Percentiles rank a stretch among this genome's conserved stretches.
phyloP scores from a whole-genome alignment of 2,329 filamentous ascomycete species.

The Rachicladosporium sp. region DNA sequence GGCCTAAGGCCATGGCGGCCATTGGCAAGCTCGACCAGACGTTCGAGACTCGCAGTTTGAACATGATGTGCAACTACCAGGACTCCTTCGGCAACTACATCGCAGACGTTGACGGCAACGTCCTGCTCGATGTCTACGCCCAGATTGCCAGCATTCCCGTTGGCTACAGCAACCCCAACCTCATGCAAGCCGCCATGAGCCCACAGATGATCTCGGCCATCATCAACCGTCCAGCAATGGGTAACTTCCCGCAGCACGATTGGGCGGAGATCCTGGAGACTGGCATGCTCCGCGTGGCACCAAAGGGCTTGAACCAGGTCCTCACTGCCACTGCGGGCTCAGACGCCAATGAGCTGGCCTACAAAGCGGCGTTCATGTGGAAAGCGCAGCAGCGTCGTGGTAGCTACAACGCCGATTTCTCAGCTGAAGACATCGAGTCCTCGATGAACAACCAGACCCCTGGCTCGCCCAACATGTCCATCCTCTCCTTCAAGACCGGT shows the following conservation, averaged over 20 bases:
- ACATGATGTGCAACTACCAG: conserved; percentile 67
- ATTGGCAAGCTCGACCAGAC: conserved; percentile 62
- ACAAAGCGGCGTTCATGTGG: conserved; percentile 94
- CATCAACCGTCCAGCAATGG: conserved; percentile 79
- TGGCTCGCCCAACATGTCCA: conserved; percentile 66
- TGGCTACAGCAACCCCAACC: conserved; percentile 78
- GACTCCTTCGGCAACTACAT: conserved; percentile 73
- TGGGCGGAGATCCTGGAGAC: conserved; percentile 71
- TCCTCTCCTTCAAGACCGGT: conserved; percentile 74
- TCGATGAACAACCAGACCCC: conserved; percentile 74
- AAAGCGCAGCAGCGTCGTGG: conserved; percentile 70
- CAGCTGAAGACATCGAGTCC: conserved; percentile 58
- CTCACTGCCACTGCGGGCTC: conserved; percentile 84
- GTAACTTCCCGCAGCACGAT: conserved; percentile 79
- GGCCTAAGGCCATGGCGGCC: conserved; percentile 58
- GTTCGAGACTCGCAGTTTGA: conserved; percentile 76
- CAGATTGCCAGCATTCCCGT: conserved; percentile 89
- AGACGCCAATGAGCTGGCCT: conserved; percentile 87
- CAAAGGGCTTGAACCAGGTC: conserved; percentile 73
- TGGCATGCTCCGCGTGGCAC: conserved; percentile 70
- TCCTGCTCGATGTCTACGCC: conserved; percentile 68
- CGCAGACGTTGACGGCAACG: conserved; percentile 58
- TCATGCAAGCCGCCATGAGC: conserved; percentile 57
- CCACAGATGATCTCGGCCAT: conserved; percentile 69
- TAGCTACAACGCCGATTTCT: conserved; percentile 66